Evolutionary conservation across 1,139 yeast genomes (phyloP).

Genomic region (Suhomyces bolitotheri): DNA sequence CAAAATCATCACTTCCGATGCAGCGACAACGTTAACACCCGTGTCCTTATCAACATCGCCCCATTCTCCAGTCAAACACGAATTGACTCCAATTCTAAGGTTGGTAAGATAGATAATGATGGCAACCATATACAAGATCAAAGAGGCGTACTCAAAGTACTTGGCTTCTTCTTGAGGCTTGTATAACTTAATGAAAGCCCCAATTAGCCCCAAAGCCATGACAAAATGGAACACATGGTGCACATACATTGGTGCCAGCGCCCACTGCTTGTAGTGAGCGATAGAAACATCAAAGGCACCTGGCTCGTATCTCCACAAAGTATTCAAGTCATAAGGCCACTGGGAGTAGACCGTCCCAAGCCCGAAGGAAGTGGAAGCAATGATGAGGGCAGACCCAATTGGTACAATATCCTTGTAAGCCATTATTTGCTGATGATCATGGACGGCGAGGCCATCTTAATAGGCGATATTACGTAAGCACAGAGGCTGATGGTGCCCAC

Average conservation of each 20-base stretch:
- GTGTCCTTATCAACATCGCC: constrained; percentile 88
- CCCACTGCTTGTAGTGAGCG: constrained; percentile 74
- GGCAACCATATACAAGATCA: constrained; percentile 68
- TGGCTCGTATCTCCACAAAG: constrained; percentile 65
- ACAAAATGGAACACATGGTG: constrained; percentile 63
- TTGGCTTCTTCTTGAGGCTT: constrained; percentile 82
- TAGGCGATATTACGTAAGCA: not conserved
- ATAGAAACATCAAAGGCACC: constrained; percentile 63
- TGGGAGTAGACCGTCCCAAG: constrained; percentile 78
- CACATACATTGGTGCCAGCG: constrained; percentile 57
- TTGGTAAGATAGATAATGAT: constrained; percentile 83
- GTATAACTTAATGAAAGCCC: constrained; percentile 75
- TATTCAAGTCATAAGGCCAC: constrained; percentile 76
- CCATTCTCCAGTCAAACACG: constrained; percentile 76
- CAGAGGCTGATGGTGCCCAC: too few relatives aligned
- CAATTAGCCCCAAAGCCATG: constrained; percentile 63
- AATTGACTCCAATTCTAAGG: constrained; percentile 75
- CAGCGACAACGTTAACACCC: constrained; percentile 90
- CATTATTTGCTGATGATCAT: constrained; percentile 14
- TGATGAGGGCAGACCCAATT: constrained; percentile 48
- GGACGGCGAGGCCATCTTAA: constrained; percentile 1
- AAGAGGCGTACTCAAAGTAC: constrained; percentile 85
- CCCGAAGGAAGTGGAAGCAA: constrained; percentile 64
- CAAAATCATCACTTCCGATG: constrained; percentile 77
- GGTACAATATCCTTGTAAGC: constrained; percentile 52